A percentile compares a stretch with the other conserved stretches of the same genome.
These are phyloP conservation scores for Cylindrodendrum hubeiense DNA, from an alignment of 2,329 filamentous ascomycete species.

Conservation along the genomic window DNA sequence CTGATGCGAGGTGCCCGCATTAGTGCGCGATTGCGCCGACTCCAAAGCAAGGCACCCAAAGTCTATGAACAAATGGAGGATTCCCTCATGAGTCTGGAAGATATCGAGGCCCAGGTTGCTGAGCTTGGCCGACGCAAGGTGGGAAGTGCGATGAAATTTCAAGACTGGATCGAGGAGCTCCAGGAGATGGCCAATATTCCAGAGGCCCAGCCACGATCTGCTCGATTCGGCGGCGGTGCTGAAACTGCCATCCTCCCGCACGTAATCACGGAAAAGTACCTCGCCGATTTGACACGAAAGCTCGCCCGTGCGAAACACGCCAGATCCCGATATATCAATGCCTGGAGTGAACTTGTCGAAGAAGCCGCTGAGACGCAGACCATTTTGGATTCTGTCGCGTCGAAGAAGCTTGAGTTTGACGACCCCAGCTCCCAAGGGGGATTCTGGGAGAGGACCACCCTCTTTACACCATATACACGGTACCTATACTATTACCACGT, in stretches of 20 bases:
- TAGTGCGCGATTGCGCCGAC: constrained; percentile 76
- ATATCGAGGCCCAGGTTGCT: constrained; percentile 83
- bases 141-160: constrained; percentile 79
- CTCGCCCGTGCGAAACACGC: constrained; percentile 86
- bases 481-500: constrained; percentile 82
- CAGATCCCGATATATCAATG: constrained; percentile 83
- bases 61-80: constrained; percentile 91
- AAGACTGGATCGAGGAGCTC: constrained; percentile 97
- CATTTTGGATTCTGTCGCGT: constrained; percentile 85
- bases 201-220: constrained; percentile 66
- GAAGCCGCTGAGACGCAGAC: constrained; percentile 81
- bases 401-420: constrained; percentile 83
- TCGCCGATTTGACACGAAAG: constrained; percentile 89
- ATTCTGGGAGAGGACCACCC: constrained; percentile 64
- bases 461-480: constrained; percentile 85
- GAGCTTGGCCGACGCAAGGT: constrained; percentile 86
- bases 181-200: constrained; percentile 80
- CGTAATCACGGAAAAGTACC: constrained; percentile 91
- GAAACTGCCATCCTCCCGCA: constrained; percentile 71
- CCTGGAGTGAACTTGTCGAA: constrained; percentile 85
- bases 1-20: constrained; percentile 85
- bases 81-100: constrained; percentile 81
- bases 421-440: constrained; percentile 67
- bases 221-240: constrained; percentile 56
- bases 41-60: constrained; percentile 84